Percentiles rank a stretch among this genome's conserved stretches.
Evolutionary conservation across 306 rosid species (phyloP).

Genomic region (Mimosa pudica): DNA sequence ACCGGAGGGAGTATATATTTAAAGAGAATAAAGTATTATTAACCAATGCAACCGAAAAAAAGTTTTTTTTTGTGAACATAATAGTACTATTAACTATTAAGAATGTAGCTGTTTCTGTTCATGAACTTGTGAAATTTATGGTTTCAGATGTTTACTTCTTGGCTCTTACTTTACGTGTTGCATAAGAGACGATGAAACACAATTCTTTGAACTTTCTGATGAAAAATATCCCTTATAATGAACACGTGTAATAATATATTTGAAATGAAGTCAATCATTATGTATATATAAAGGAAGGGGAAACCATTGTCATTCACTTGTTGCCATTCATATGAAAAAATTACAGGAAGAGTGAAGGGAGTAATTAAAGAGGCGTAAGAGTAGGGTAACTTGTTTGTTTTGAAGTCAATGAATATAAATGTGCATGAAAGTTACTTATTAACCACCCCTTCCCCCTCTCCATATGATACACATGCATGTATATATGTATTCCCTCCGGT

Average conservation of each 20-base stretch:
- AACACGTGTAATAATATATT: not conserved
- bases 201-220: not conserved
- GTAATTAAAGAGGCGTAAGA: not conserved
- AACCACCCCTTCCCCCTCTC: not conserved
- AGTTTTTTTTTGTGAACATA: no score
- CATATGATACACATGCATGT: no score
- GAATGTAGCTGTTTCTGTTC: no score
- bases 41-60: no score
- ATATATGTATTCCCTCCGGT: no score
- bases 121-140: no score
- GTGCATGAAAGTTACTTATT: not conserved
- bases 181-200: not conserved
- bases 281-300: not conserved
- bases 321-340: not conserved
- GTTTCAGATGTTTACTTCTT: no score
- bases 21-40: no score
- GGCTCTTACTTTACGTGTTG: no score
- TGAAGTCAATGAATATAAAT: not conserved
- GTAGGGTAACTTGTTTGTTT: not conserved
- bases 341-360: not conserved
- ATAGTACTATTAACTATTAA: no score
- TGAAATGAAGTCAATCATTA: no score
- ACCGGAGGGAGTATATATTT: no score
- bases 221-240: not conserved
- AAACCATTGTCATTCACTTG: not conserved